Conservation (phyloP, 257 asterid species). For the Linaria vulgaris region DNA sequence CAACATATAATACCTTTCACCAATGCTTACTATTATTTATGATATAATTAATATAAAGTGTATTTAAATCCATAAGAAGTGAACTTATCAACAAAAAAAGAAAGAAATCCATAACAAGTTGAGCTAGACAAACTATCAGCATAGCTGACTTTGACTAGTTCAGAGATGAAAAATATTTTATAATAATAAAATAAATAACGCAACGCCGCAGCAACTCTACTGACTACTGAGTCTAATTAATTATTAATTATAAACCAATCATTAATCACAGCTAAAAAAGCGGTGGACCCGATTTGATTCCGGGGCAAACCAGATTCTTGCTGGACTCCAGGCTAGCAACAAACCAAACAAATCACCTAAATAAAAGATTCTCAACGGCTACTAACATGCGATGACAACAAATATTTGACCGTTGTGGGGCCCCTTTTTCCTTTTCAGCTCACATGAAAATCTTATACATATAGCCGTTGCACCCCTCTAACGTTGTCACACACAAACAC, state of each 20-base stretch:
- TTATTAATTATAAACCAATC: slow-evolving; percentile 22
- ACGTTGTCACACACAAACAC: slow-evolving; percentile 14
- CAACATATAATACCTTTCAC: too few relatives aligned
- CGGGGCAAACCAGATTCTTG: slow-evolving; percentile 34
- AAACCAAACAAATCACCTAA: too few relatives aligned
- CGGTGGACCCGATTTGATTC: slow-evolving; percentile 45
- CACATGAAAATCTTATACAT: slow-evolving; percentile 33
- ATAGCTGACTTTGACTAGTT: neutral
- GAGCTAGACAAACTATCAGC: neutral
- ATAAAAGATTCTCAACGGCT: slow-evolving; percentile 78
- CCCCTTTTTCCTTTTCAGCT: slow-evolving; percentile 22
- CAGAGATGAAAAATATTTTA: neutral
- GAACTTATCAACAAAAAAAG: too few relatives aligned
- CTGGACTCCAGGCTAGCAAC: slow-evolving; percentile 59
- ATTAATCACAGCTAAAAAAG: slow-evolving; percentile 20
- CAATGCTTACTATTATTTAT: too few relatives aligned
- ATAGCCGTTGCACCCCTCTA: slow-evolving; percentile 37
- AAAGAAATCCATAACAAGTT: neutral
- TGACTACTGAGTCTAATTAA: slow-evolving; percentile 3
- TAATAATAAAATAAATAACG: neutral
- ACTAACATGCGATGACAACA: slow-evolving; percentile 58
- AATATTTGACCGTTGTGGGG: slow-evolving; percentile 72
- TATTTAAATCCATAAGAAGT: too few relatives aligned
- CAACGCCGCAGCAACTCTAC: neutral
- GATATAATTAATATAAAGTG: too few relatives aligned